Percentiles rank a stretch among this genome's conserved stretches.
These are phyloP conservation scores for Diophrys appendiculata DNA, from an alignment of 73 alveolate species.

Conservation along the genomic window DNA sequence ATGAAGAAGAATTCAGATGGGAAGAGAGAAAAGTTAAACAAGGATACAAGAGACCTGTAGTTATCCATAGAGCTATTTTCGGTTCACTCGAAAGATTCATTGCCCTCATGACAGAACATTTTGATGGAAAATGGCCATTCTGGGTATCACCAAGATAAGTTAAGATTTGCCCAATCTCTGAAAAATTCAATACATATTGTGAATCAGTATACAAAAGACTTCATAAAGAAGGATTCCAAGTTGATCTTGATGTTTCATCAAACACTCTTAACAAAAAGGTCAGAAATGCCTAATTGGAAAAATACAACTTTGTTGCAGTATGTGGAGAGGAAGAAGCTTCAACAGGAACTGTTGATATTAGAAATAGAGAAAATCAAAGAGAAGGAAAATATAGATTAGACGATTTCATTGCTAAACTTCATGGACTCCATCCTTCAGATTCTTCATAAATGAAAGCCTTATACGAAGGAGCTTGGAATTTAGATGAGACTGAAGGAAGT, in stretches of 20 bases:
- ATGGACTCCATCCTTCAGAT: not conserved
- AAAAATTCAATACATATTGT: slow-evolving; percentile 88
- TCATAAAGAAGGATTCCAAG: slow-evolving; percentile 84
- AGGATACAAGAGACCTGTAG: slow-evolving; percentile 98
- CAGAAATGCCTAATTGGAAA: slow-evolving; percentile 93
- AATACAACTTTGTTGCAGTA: slow-evolving; percentile 94
- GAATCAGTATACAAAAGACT: slow-evolving; percentile 78
- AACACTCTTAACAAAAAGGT: slow-evolving; percentile 93
- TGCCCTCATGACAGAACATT: slow-evolving; percentile 95
- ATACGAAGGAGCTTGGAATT: not conserved
- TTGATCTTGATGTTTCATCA: slow-evolving; percentile 85
- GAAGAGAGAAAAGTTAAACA: slow-evolving; percentile 87
- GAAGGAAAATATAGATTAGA: slow-evolving; percentile 8
- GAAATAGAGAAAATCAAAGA: slow-evolving; percentile 93
- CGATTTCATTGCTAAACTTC: slow-evolving; percentile 14
- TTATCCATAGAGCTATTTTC: slow-evolving; percentile 98
- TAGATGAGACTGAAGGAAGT: not conserved
- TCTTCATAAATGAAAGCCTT: not conserved
- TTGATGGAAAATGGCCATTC: slow-evolving; percentile 99
- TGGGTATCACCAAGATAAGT: slow-evolving; percentile 99
- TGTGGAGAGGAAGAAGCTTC: slow-evolving; percentile 98
- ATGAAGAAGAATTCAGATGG: slow-evolving; percentile 84
- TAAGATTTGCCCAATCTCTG: slow-evolving; percentile 94
- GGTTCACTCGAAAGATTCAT: slow-evolving; percentile 99
- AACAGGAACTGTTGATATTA: slow-evolving; percentile 89